phyloP scores from a whole-genome alignment of 129 eudicot species.

The Arctium lappa region DNA sequence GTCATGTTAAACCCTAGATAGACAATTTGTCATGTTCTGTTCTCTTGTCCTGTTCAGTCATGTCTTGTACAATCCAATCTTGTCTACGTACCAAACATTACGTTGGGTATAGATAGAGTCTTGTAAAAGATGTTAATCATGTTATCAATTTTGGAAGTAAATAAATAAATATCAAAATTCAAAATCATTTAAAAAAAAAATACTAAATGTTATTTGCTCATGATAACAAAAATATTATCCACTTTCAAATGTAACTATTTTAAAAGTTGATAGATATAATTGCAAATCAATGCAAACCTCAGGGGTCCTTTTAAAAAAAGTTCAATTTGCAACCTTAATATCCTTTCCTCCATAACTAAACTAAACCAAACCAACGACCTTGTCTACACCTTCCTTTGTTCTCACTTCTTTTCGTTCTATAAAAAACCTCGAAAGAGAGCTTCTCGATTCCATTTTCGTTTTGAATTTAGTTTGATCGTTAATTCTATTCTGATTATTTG shows the following conservation, averaged over 20 bases:
- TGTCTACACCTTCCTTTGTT: conserved; percentile 24
- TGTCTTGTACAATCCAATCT: no score
- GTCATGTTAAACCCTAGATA: background rate
- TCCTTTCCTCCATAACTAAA: conserved; percentile 11
- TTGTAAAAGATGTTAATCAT: background rate
- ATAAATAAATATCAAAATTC: background rate
- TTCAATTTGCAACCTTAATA: background rate
- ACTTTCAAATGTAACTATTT: background rate
- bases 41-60: background rate
- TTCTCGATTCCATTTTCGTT: conserved; percentile 3
- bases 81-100: background rate
- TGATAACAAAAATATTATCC: conserved; percentile 1
- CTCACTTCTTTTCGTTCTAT: conserved; percentile 22
- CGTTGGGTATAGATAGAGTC: background rate
- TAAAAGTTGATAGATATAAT: background rate
- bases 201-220: background rate
- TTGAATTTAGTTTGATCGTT: background rate
- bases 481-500: background rate
- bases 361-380: background rate
- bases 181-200: background rate
- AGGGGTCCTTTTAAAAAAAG: background rate
- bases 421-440: background rate
- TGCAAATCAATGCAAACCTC: background rate
- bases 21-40: background rate
- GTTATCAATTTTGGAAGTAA: background rate